A percentile compares a stretch with the other conserved stretches of the same genome.
Conservation (phyloP, 1,139 yeast genomes). For the Pichia sp. region DNA sequence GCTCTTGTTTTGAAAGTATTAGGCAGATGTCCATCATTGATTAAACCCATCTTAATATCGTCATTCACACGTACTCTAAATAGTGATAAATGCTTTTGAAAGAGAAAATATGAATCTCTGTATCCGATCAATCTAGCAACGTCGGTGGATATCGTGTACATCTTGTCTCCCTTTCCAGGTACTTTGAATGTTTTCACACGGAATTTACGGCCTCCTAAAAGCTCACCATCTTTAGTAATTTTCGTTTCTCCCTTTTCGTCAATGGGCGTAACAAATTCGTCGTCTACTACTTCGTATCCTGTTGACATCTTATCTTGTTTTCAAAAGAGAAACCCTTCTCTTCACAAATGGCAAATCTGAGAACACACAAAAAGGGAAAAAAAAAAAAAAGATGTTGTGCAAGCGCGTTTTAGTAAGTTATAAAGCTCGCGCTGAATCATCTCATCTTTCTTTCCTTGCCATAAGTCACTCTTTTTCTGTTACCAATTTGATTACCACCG, state of each 20-base stretch:
- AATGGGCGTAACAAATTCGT: constrained; percentile 73
- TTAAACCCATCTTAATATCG: constrained; percentile 75
- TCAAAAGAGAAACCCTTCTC: too few relatives aligned
- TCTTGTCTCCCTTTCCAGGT: constrained; percentile 59
- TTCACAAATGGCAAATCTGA: too few relatives aligned
- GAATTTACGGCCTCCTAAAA: constrained; percentile 70
- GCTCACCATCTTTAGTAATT: constrained; percentile 57
- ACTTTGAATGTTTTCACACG: constrained; percentile 78
- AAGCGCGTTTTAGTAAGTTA: too few relatives aligned
- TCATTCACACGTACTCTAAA: constrained; percentile 70
- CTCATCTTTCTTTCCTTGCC: too few relatives aligned
- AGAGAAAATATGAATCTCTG: constrained; percentile 84
- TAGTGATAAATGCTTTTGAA: constrained; percentile 70
- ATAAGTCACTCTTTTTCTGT: too few relatives aligned
- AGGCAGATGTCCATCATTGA: constrained; percentile 76
- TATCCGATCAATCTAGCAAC: constrained; percentile 94
- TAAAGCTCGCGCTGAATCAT: too few relatives aligned
- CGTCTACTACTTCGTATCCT: constrained; percentile 38
- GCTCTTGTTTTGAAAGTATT: constrained; percentile 87
- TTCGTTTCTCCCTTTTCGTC: constrained; percentile 78
- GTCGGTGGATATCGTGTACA: constrained; percentile 89
- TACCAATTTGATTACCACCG: too few relatives aligned
- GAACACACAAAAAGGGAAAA: too few relatives aligned
- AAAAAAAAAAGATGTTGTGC: too few relatives aligned
- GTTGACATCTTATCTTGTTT: too few relatives aligned